Base-by-base conservation (phyloP, 495 filamentous ascomycete genomes). In the Neurospora sp. region DNA sequence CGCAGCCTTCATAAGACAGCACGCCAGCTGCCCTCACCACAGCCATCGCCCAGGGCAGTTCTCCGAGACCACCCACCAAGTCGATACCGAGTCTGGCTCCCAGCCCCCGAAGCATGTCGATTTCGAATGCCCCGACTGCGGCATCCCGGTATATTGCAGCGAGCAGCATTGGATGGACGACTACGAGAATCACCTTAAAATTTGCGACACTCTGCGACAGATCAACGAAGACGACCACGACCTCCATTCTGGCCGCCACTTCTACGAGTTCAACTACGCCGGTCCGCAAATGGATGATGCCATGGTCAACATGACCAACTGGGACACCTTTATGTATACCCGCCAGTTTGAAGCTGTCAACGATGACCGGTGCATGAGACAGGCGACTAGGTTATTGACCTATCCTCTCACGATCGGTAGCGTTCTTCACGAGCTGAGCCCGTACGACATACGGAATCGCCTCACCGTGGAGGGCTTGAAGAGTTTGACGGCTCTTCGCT, bases 201-300 rank as follows among this genome's bases (percentile, higher is more conserved):
- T 98, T 39, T 99, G 96, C 80, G 96, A 99, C 77, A 92, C 90
- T 0, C 84, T 99, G 31, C 86, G 90, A 69, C 89, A 98, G 82
- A 93, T 95, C 81, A 99, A 99, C 77, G 96, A 99, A 83, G 96
- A 99, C 77, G 96, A 98, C 78, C 96, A 99, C 80, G 96, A 99
- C 79, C 83, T 99, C 72, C 88, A 91, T 31, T 94, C 92, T 39
- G 95, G 95, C 20, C 89, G 96, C 14, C 92, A 92, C 81, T 98
- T 98, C 81, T 92, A 91, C 37, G 96, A 99, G 80, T 98, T 98
- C 80, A 87, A 93, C 70, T 97, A 97, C 78, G 93, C 96, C 0
- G 92, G 89, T 5, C 86, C 88, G 39, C 95, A 97, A 82, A 90
- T 96, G 81, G 94, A 98, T 72, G 94, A 97, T 78, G 92, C 92